Evolutionary conservation across 805 yeast species (phyloP).

Genomic region (Wickerhamomyces bisporus): DNA sequence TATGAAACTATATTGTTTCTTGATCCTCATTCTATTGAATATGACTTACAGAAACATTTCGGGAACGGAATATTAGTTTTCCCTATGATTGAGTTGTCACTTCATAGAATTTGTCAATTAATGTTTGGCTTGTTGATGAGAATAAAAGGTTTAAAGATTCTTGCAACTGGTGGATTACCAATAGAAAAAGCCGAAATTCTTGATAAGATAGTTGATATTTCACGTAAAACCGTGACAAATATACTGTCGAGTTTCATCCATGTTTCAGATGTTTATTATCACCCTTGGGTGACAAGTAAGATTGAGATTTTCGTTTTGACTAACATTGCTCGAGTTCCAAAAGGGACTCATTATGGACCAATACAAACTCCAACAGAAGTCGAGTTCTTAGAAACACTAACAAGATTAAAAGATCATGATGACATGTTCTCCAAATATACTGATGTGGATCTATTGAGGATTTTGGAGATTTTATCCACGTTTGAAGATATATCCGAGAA

Average conservation of each 20-base stretch:
- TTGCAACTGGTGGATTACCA: slow-evolving; percentile 1
- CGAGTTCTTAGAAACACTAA: slow-evolving; percentile 9
- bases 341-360: slow-evolving; percentile 9
- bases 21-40: slow-evolving; percentile 10
- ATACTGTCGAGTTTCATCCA: slow-evolving; percentile 9
- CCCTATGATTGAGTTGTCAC: slow-evolving; percentile 17
- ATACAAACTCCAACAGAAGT: slow-evolving; percentile 5
- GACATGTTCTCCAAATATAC: slow-evolving; percentile 12
- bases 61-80: slow-evolving; percentile 14
- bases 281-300: slow-evolving; percentile 21
- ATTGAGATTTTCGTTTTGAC: slow-evolving; percentile 16
- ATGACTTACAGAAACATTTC: slow-evolving; percentile 17
- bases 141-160: slow-evolving; percentile 15
- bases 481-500: slow-evolving; percentile 8
- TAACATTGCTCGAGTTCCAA: slow-evolving; percentile 9
- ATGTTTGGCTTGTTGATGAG: slow-evolving; percentile 14
- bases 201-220: slow-evolving; percentile 4
- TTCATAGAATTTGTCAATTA: slow-evolving; percentile 18
- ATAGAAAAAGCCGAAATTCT: slow-evolving; percentile 1
- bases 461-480: slow-evolving; percentile 4
- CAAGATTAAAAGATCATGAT: slow-evolving; percentile 11
- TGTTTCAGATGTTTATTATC: slow-evolving; percentile 21
- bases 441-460: slow-evolving; percentile 8
- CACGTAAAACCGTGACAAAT: slow-evolving; percentile 2
- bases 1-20: slow-evolving; percentile 13